phyloP scores from a whole-genome alignment of 176 grass and related monocot species.

The Hordeum marinum region DNA sequence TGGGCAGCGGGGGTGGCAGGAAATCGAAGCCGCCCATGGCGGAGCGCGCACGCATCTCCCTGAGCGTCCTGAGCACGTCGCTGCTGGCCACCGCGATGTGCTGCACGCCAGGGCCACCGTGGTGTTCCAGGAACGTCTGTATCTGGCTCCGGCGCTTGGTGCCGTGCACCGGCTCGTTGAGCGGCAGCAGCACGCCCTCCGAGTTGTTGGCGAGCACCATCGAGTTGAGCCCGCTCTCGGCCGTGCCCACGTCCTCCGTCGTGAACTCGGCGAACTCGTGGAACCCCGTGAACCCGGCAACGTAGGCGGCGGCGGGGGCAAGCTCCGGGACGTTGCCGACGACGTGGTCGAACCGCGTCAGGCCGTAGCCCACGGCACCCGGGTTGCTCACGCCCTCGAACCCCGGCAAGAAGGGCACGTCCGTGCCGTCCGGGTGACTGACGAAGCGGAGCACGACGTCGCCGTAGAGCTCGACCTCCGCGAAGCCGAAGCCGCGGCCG shows the following conservation, averaged over 20 bases:
- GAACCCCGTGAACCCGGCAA: slow-evolving; percentile 69
- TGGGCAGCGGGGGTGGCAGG: slow-evolving; percentile 48
- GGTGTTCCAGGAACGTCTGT: slow-evolving; percentile 90
- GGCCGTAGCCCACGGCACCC: slow-evolving; percentile 34
- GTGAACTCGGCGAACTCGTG: slow-evolving; percentile 99
- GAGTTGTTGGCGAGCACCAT: slow-evolving; percentile 87
- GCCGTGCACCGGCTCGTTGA: slow-evolving; percentile 96
- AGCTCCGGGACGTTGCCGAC: slow-evolving; percentile 87
- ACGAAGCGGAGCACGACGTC: slow-evolving; percentile 90
- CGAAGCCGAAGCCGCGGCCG: slow-evolving; percentile 52
- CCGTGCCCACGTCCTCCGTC: slow-evolving; percentile 79
- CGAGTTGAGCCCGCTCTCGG: slow-evolving; percentile 95
- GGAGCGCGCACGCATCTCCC: slow-evolving; percentile 60
- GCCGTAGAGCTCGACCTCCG: slow-evolving; percentile 89
- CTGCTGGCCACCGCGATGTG: slow-evolving; percentile 77
- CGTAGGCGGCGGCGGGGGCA: slow-evolving; percentile 33
- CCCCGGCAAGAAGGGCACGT: slow-evolving; percentile 54
- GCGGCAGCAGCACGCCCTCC: slow-evolving; percentile 68
- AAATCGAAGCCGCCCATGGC: slow-evolving; percentile 73
- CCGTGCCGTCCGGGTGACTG: slow-evolving; percentile 28
- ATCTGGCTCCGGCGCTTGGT: slow-evolving; percentile 97
- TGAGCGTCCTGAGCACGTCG: slow-evolving; percentile 71
- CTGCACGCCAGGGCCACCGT: slow-evolving; percentile 82
- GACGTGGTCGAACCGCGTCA: slow-evolving; percentile 69
- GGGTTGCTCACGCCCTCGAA: slow-evolving; percentile 40